These are phyloP conservation scores for Rubroboletus pulcherrimus DNA, from an alignment of 768 basidiomycete genomes.

Conservation along the genomic window DNA sequence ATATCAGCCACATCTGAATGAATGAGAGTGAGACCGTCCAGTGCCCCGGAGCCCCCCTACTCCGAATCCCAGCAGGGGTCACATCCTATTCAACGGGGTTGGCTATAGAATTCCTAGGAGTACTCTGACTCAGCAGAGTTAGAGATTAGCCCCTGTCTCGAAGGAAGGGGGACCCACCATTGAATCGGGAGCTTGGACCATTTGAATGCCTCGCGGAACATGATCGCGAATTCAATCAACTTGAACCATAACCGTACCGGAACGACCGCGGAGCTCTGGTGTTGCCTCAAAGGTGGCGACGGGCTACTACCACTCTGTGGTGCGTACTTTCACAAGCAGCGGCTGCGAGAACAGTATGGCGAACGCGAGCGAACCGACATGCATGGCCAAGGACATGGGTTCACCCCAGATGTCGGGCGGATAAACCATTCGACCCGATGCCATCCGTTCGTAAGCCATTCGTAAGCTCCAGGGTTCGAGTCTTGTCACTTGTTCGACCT, in stretches of 20 bases:
- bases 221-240: conserved; percentile 1
- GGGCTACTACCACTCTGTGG: neutral
- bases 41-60: neutral
- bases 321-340: neutral
- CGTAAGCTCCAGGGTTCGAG: neutral
- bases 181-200: neutral
- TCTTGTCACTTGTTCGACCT: neutral
- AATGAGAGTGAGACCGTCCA: neutral
- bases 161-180: neutral
- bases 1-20: conserved; percentile 7
- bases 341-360: neutral
- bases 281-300: neutral
- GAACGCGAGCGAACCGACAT: neutral
- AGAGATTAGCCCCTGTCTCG: conserved; percentile 3
- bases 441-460: neutral
- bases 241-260: neutral
- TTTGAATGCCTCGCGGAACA: neutral
- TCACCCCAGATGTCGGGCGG: no score
- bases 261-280: neutral
- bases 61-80: neutral
- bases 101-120: neutral
- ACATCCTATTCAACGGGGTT: neutral
- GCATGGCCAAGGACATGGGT: neutral
- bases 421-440: neutral
- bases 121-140: neutral